Base-by-base conservation (phyloP, 2,329 filamentous ascomycete species). In the Mollisia scopiformis region DNA sequence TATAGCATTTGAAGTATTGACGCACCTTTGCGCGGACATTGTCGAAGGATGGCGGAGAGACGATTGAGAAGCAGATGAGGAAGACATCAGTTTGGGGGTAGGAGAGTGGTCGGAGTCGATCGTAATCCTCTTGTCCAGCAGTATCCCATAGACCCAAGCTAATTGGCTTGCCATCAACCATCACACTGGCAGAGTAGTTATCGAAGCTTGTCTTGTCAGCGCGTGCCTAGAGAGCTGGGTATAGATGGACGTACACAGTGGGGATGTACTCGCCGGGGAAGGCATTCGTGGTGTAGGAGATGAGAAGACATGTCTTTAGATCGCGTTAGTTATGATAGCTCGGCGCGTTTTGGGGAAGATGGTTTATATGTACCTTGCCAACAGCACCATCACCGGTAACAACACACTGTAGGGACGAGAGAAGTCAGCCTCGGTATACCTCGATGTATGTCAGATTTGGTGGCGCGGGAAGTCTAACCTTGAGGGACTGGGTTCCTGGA, bases 241-340 rank as follows among this genome's bases (percentile, higher is more conserved):
- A 46, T 50, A 21, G 41, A 14, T 43, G 59, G 46, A 66, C 89
- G 78, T 81, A 95, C 91, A 99, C 95, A 72, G 95, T 99, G 69
- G 95, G 95, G 72, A 99, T 98, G 80, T 99, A 99, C 84, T 99
- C 95, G 78, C 95, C 95, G n/a, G 95, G 95, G 78, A 99, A 99
- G 68, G 95, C 95, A 82, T 98, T 99, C 66, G 95, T 99, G 66
- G 95, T 98, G 82, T 99, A 99, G 56, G 94, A 98, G 77, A 99
- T 99, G 73, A 99, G 88, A 62, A 99, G 88, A 83, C 95, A 99
- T 84, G 95, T 99, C 94, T 97, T 64, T 46, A 25, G 35, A 51
- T 72, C 77, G 70, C 77, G 75, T 64, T 58, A 68, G 64, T 57
- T 55, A 55, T 46, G 37, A n/a, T 11, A 23, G 14, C 23, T 3